Base-by-base conservation (phyloP, 805 yeast genomes). In the Priceomyces haplophilus region DNA sequence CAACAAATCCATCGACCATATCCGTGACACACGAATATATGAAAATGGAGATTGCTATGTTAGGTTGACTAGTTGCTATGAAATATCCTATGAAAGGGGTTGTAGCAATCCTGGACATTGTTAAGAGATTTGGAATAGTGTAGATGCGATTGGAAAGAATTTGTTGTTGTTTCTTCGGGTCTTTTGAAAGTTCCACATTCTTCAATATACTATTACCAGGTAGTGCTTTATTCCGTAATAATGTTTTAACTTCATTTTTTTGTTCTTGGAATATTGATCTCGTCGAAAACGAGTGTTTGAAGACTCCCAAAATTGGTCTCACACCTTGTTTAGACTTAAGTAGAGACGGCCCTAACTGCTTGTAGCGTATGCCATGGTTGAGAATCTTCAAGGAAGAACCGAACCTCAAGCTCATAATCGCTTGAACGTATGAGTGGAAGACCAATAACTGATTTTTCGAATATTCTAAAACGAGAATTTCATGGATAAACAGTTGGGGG, bases 11-110 rank as follows among this genome's bases (percentile, higher is more conserved):
- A 62, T 93, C 99, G 17, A 90, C 65, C 49, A 87, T 83, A 61
- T 93, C 99, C 0, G 99, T 91, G 3, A 89, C 60, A 49, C 97
- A 85, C 0, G 97, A 89, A 55, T 88, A 89, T 0, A 80, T 72
- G 61, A 93, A 91, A 8, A 93, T 56, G 1, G 80, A 76, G 35
- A 88, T 65, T 0, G 98, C 96, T 37, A 75, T 67, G 10, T 73
- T 62, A 2, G 84, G 67, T 21, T 87, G 75, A 12, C 83, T 80
- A 4, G 80, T 65, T 17, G 88, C 71, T 8, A 91, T 80, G 52
- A 82, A 75, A 54, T 83, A 85, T 0, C 97, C 98, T 24, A 95
- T 81, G 10, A 82, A 62, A 0, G 99, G 99, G 0, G 98, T 83
- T 2, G 88, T 70, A 2, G 76, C 67, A n/a, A 93, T 76, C 51